These are phyloP conservation scores for Capronia coronata DNA, from an alignment of 2,329 filamentous ascomycete species.

Conservation along the genomic window DNA sequence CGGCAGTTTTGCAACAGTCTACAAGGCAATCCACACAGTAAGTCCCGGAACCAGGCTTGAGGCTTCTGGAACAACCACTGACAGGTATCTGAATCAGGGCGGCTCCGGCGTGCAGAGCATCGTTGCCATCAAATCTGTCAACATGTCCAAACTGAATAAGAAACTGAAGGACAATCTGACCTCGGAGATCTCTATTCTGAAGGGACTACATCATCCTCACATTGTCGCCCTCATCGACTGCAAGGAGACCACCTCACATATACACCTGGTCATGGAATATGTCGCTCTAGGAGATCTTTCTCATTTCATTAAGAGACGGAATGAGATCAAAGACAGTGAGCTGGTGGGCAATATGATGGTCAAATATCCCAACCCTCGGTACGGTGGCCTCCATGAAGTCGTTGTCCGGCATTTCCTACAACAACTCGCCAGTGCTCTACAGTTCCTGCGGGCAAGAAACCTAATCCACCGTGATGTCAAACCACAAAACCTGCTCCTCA, in stretches of 20 bases:
- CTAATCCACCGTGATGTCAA: slow-evolving; percentile 97
- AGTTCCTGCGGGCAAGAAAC: slow-evolving; percentile 77
- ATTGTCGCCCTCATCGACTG: slow-evolving; percentile 96
- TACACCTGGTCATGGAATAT: slow-evolving; percentile 98
- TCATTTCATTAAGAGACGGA: slow-evolving; percentile 90
- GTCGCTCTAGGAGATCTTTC: slow-evolving; percentile 93
- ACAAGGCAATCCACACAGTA: slow-evolving; percentile 78
- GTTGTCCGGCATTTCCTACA: slow-evolving; percentile 92
- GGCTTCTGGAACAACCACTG: slow-evolving; percentile 14
- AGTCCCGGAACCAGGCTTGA: slow-evolving; percentile 34
- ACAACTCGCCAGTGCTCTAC: slow-evolving; percentile 83
- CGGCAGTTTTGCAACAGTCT: slow-evolving; percentile 96
- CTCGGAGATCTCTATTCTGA: slow-evolving; percentile 91
- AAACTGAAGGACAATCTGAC: slow-evolving; percentile 96
- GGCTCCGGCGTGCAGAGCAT: slow-evolving; percentile 45
- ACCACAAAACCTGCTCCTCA: slow-evolving; percentile 87
- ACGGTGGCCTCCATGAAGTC: slow-evolving; percentile 92
- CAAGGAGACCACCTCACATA: slow-evolving; percentile 76
- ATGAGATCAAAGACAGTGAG: slow-evolving; percentile 69
- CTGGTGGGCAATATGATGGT: slow-evolving; percentile 83
- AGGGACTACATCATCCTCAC: slow-evolving; percentile 87
- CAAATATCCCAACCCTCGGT: slow-evolving; percentile 79
- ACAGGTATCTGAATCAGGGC: slow-evolving; percentile 20
- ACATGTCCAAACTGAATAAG: slow-evolving; percentile 81
- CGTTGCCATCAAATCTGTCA: slow-evolving; percentile 95